Percentiles rank a stretch among this genome's conserved stretches.
phyloP scores from a whole-genome alignment of 139 green algal genomes.

The Chlamydomonas sphaeroides region DNA sequence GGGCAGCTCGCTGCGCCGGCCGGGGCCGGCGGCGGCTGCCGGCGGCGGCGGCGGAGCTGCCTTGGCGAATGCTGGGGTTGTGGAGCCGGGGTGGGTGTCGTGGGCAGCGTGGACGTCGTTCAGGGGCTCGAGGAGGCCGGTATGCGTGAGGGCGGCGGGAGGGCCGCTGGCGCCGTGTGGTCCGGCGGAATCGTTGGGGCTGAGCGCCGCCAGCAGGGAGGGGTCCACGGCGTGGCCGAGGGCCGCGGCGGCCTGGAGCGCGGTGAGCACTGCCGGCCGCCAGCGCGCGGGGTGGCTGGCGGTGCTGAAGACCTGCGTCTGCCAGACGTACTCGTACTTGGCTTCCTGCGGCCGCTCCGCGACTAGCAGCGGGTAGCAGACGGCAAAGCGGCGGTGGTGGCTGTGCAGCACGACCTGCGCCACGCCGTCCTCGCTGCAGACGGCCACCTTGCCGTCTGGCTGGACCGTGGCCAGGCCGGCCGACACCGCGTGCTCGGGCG shows the following conservation, averaged over 20 bases:
- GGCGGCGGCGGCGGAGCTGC: too few relatives aligned
- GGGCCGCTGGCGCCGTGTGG: too few relatives aligned
- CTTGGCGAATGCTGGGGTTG: too few relatives aligned
- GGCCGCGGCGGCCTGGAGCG: conserved; percentile 15
- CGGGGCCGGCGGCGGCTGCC: too few relatives aligned
- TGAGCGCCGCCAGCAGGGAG: not conserved
- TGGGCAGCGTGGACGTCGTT: not conserved
- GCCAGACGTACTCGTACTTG: conserved; percentile 63
- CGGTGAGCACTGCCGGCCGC: conserved; percentile 43
- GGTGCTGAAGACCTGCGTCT: conserved; percentile 57
- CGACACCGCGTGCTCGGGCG: conserved; percentile 23
- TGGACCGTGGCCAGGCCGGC: conserved; percentile 44
- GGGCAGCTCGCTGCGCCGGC: not conserved
- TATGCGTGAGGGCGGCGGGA: too few relatives aligned
- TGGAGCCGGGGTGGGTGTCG: not conserved
- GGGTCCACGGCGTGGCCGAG: not conserved
- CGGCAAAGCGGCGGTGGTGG: conserved; percentile 60
- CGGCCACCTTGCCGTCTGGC: conserved; percentile 48
- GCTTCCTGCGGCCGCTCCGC: conserved; percentile 25
- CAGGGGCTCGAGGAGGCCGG: too few relatives aligned
- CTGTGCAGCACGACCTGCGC: conserved; percentile 63
- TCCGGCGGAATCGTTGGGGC: too few relatives aligned
- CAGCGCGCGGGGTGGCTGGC: conserved; percentile 42
- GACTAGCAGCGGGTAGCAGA: conserved; percentile 73
- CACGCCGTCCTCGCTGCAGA: conserved; percentile 59